Conservation (phyloP, 306 rosid genomes). For the Begonia fuchsioides region DNA sequence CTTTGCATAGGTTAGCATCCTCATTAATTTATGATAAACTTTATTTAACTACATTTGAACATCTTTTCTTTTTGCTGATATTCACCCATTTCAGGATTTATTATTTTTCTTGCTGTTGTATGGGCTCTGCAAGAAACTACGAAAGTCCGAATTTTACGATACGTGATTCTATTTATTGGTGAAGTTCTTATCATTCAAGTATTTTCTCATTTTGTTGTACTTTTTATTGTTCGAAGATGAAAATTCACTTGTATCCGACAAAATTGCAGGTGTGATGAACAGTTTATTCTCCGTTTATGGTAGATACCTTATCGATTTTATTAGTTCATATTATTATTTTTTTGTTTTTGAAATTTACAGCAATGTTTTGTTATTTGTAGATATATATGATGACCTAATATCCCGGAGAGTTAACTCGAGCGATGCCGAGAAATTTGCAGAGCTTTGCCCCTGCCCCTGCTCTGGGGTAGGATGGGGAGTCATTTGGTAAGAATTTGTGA, state of each 20-base stretch:
- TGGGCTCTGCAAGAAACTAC: conserved; percentile 92
- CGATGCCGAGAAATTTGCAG: conserved; percentile 96
- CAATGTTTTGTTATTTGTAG: conserved; percentile 12
- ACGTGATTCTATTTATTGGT: conserved; percentile 87
- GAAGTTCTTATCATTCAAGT: conserved; percentile 12
- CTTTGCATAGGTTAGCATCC: conserved; percentile 67
- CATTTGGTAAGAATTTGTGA: conserved; percentile 49
- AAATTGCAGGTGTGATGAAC: conserved; percentile 89
- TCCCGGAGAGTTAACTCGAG: conserved; percentile 89
- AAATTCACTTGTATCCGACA: conserved; percentile 16
- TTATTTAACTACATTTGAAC: conserved; percentile 1
- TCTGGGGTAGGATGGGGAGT: conserved; percentile 92
- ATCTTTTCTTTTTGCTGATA: conserved; percentile 8
- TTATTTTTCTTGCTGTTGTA: conserved; percentile 55
- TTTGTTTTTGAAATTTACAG: too few relatives aligned
- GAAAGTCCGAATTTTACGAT: conserved; percentile 64
- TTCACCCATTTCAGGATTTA: conserved; percentile 50
- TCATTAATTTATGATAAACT: conserved; percentile 7
- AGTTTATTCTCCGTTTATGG: conserved; percentile 95
- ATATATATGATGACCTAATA: conserved; percentile 85
- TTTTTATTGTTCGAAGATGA: conserved; percentile 9
- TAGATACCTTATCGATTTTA: conserved; percentile 8
- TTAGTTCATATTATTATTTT: too few relatives aligned
- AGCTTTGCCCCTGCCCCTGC: conserved; percentile 91
- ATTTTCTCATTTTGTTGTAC: neutral